These are phyloP conservation scores for Rosa lucieae DNA, from an alignment of 306 rosid species.

Conservation along the genomic window DNA sequence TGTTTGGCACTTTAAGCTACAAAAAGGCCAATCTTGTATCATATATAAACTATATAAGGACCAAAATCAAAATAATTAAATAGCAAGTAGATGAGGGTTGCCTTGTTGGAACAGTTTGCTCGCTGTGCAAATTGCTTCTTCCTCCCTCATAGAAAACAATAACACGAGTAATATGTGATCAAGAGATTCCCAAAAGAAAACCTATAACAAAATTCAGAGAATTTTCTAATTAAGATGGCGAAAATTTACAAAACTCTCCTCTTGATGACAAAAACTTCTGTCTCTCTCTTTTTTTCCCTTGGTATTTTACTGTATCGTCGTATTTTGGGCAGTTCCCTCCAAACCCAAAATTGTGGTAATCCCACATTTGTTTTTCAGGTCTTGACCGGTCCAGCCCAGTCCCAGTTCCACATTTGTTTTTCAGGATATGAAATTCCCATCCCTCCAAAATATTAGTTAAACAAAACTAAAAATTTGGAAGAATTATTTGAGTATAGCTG, in stretches of 20 bases:
- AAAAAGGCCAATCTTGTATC: conserved; percentile 24
- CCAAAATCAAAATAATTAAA: background rate
- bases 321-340: background rate
- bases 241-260: background rate
- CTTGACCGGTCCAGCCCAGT: background rate
- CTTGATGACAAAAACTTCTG: background rate
- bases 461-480: conserved; percentile 20
- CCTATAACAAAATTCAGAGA: background rate
- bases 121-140: background rate
- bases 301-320: background rate
- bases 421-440: too few species aligned
- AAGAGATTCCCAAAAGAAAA: background rate
- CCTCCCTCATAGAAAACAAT: background rate
- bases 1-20: background rate
- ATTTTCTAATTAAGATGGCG: background rate
- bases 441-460: too few species aligned
- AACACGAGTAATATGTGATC: conserved; percentile 3
- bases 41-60: background rate
- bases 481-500: conserved; percentile 39
- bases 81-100: background rate
- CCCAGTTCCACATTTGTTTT: background rate
- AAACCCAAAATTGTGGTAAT: background rate
- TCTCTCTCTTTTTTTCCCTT: background rate
- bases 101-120: background rate
- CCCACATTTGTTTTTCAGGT: background rate